Conservation (phyloP, 2,329 filamentous ascomycete species). For the Alternaria infectoria region DNA sequence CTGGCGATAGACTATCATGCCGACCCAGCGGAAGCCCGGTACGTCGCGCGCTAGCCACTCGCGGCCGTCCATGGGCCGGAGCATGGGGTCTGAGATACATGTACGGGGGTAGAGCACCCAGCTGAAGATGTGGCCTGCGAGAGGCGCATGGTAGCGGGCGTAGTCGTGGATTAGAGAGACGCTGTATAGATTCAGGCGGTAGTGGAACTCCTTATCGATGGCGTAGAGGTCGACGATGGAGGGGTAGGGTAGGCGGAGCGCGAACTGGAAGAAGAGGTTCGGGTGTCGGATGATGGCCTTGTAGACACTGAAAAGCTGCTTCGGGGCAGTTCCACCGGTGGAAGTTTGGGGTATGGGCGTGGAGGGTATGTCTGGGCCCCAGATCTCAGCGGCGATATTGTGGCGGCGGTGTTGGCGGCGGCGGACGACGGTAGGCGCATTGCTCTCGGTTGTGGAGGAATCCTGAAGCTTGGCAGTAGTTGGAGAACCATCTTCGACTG, state of each 20-base stretch:
- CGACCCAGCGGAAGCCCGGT: conserved; percentile 71
- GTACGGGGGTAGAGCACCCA: conserved; percentile 65
- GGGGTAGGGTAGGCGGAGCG: conserved; percentile 29
- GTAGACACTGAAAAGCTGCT: conserved; percentile 40
- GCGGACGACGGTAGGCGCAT: conserved; percentile 23
- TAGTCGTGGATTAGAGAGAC: conserved; percentile 63
- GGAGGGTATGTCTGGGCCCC: conserved; percentile 20
- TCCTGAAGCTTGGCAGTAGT: neutral
- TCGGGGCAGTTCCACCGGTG: neutral
- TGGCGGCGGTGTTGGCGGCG: conserved; percentile 29
- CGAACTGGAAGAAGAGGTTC: conserved; percentile 46
- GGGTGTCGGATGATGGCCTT: conserved; percentile 43
- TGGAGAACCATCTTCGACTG: conserved; percentile 14
- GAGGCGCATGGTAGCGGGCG: conserved; percentile 61
- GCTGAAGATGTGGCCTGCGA: conserved; percentile 64
- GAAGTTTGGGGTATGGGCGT: neutral
- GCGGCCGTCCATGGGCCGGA: conserved; percentile 52
- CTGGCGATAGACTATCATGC: conserved; percentile 62
- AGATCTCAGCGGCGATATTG: conserved; percentile 28
- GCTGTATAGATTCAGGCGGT: conserved; percentile 57
- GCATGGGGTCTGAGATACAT: conserved; percentile 66
- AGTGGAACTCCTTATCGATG: conserved; percentile 51
- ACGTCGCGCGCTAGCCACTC: conserved; percentile 50
- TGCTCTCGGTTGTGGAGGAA: neutral
- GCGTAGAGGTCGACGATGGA: conserved; percentile 42